Percentiles rank a stretch among this genome's conserved stretches.
Evolutionary conservation across 139 green algal genomes (phyloP).

Genomic region (Chlamydomonas applanata): DNA sequence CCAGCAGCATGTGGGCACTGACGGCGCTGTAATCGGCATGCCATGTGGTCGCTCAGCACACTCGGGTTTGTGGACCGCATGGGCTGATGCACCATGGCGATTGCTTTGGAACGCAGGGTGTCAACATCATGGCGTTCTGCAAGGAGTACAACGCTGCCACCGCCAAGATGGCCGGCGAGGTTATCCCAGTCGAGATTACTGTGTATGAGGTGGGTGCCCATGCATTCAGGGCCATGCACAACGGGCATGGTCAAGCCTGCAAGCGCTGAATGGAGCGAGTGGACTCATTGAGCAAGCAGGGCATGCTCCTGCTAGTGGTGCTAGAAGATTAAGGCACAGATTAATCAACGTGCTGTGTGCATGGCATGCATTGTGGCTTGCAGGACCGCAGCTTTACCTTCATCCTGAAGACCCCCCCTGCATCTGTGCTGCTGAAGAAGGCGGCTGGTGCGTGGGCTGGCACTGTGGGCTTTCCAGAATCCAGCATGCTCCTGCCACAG

Average conservation of each 20-base stretch:
- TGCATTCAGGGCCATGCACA: not conserved
- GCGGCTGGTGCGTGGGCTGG: constrained; percentile 72
- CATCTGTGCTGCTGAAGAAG: constrained; percentile 93
- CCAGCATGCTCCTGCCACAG: not conserved
- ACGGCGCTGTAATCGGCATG: too few relatives aligned
- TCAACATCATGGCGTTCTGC: constrained; percentile 99
- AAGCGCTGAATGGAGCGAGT: too few relatives aligned
- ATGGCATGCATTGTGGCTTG: too few relatives aligned
- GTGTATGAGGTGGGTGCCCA: constrained; percentile 87
- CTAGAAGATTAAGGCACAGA: too few relatives aligned
- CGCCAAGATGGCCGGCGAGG: constrained; percentile 89
- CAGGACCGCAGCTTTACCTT: constrained; percentile 98
- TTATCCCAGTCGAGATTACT: constrained; percentile 99
- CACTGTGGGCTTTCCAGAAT: too few relatives aligned
- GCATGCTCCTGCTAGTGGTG: not conserved
- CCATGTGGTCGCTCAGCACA: not conserved
- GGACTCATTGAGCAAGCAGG: too few relatives aligned
- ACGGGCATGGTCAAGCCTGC: too few relatives aligned
- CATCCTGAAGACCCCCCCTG: constrained; percentile 97
- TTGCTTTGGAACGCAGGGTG: constrained; percentile 67
- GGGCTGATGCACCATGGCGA: constrained; percentile 5
- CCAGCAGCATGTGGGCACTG: too few relatives aligned
- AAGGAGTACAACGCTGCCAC: constrained; percentile 99
- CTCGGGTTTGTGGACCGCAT: not conserved
- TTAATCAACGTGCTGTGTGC: too few relatives aligned